Percentiles rank a stretch among this genome's conserved stretches.
Conservation (phyloP, 306 rosid species). For the Ziziphus jujuba region DNA sequence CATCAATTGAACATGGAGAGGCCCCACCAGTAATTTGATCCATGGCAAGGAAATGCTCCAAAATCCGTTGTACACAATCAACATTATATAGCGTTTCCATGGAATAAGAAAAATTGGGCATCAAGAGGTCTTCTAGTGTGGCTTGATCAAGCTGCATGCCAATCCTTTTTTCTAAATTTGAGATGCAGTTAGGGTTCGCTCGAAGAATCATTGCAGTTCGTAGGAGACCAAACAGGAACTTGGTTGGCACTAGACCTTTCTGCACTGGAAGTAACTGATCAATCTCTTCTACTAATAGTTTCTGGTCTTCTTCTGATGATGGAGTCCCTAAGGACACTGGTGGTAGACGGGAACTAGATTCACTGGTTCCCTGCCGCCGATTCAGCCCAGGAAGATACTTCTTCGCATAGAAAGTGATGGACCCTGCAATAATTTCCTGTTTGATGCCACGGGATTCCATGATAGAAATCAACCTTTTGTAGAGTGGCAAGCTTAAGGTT, state of each 20-base stretch:
- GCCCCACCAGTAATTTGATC: constrained; percentile 74
- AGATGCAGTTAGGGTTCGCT: constrained; percentile 61
- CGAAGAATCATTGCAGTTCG: constrained; percentile 93
- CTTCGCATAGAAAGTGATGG: constrained; percentile 80
- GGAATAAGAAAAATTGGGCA: constrained; percentile 91
- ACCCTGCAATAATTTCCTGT: constrained; percentile 80
- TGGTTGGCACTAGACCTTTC: constrained; percentile 74
- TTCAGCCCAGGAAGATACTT: constrained; percentile 79
- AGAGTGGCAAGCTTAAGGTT: constrained; percentile 70
- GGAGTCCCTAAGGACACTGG: constrained; percentile 62
- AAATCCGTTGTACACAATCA: constrained; percentile 88
- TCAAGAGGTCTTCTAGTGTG: constrained; percentile 85
- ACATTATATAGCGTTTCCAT: constrained; percentile 97
- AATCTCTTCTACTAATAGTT: constrained; percentile 76
- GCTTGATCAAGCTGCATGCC: constrained; percentile 98
- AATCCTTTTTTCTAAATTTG: constrained; percentile 80
- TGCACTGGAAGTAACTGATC: constrained; percentile 72
- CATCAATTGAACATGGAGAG: constrained; percentile 79
- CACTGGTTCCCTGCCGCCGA: constrained; percentile 70
- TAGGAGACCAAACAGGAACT: constrained; percentile 79
- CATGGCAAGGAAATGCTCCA: constrained; percentile 80
- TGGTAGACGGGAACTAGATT: constrained; percentile 51
- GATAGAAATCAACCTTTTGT: constrained; percentile 69
- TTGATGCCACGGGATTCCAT: constrained; percentile 92
- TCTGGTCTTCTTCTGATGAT: constrained; percentile 81